Percentiles rank a stretch among this genome's conserved stretches.
phyloP scores from a whole-genome alignment of 257 asterid genomes.

The Solanum acaule region DNA sequence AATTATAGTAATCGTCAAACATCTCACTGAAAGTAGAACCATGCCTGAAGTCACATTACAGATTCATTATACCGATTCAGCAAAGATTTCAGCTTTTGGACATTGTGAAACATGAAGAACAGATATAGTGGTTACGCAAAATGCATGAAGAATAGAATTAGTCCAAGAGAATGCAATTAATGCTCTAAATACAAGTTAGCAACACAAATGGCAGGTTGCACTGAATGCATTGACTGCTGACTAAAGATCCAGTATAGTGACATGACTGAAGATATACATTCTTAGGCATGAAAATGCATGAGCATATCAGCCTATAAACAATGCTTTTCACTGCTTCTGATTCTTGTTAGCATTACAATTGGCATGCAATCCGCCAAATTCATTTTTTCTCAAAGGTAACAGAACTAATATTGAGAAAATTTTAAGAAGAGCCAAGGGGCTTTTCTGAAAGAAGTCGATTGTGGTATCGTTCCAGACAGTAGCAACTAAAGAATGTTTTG shows the following conservation, averaged over 20 bases:
- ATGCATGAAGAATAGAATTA: neutral
- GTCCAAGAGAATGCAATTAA: neutral
- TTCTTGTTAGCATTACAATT: neutral
- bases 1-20: neutral
- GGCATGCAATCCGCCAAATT: neutral
- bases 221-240: neutral
- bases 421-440: neutral
- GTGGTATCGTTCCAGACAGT: neutral
- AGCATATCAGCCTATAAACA: neutral
- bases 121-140: neutral
- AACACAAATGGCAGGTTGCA: neutral
- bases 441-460: neutral
- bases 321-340: neutral
- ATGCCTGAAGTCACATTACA: neutral
- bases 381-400: neutral
- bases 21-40: neutral
- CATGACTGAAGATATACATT: neutral
- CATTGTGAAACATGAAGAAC: neutral
- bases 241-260: neutral
- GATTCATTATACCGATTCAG: neutral
- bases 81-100: neutral
- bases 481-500: neutral
- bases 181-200: neutral
- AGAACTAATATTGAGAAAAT: neutral
- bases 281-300: neutral